Evolutionary conservation across 176 grass and related monocot species (phyloP).

Genomic region (Melocanna baccifera): DNA sequence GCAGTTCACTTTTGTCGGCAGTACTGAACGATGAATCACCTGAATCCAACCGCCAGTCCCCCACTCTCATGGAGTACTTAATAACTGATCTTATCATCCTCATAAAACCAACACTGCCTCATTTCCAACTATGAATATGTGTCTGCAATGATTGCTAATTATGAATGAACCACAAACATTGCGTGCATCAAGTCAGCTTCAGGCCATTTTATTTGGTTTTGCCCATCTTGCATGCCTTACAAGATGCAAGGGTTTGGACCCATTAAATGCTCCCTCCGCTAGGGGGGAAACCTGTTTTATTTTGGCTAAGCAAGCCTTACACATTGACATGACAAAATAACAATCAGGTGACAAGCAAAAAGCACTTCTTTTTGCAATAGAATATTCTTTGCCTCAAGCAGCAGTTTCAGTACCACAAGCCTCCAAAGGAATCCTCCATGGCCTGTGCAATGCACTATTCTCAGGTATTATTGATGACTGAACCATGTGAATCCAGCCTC

Average conservation of each 20-base stretch:
- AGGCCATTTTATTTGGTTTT: too few relatives aligned
- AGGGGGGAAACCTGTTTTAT: not conserved
- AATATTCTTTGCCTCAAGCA: not conserved
- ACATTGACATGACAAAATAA: not conserved
- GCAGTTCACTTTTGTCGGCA: not conserved
- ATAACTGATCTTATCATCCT: not conserved
- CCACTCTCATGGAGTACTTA: not conserved
- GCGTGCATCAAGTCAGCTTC: not conserved
- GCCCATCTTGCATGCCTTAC: not conserved
- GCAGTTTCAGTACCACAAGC: not conserved
- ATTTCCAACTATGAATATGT: not conserved
- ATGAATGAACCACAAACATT: not conserved
- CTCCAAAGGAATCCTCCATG: not conserved
- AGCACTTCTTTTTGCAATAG: not conserved
- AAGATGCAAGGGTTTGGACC: not conserved
- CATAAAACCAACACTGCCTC: not conserved
- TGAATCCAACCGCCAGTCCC: not conserved
- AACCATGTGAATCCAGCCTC: not conserved
- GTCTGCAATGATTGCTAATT: not conserved
- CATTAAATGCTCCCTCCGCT: not conserved
- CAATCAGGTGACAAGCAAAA: not conserved
- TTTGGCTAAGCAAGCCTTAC: not conserved
- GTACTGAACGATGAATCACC: not conserved
- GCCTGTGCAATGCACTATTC: not conserved
- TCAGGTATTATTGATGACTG: not conserved